Conservation (phyloP, 2,329 filamentous ascomycete species). For the Sclerotinia nivalis region DNA sequence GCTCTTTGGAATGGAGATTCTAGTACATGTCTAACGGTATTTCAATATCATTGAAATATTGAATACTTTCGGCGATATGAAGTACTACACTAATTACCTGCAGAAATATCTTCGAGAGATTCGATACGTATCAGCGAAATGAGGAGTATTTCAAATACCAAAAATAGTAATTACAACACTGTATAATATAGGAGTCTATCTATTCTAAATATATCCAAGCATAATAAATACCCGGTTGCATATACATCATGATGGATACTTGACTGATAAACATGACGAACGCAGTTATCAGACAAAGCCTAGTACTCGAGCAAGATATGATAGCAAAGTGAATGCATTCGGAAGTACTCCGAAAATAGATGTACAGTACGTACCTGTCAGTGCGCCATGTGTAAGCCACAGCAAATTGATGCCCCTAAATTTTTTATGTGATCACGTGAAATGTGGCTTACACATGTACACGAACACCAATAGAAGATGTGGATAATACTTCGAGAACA, state of each 20-base stretch:
- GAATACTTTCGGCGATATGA: no score
- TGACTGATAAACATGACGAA: constrained; percentile 93
- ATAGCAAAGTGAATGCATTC: not conserved
- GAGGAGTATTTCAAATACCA: no score
- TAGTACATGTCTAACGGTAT: no score
- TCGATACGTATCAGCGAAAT: no score
- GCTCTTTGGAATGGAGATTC: no score
- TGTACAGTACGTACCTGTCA: not conserved
- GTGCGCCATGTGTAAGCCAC: not conserved
- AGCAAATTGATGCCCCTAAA: not conserved
- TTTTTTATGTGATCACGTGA: no score
- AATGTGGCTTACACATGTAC: not conserved
- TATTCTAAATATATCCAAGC: constrained; percentile 95
- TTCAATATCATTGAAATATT: no score
- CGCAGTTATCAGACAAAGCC: not conserved
- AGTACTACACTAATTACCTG: no score
- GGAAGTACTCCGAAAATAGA: not conserved
- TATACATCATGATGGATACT: constrained; percentile 99
- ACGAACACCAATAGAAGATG: not conserved
- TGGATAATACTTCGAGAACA: no score
- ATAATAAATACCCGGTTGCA: constrained; percentile 90
- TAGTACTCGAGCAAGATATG: not conserved
- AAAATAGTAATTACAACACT: no score
- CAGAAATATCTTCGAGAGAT: no score
- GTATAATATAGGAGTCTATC: constrained; percentile 73